Percentiles rank a stretch among this genome's conserved stretches.
These are phyloP conservation scores for Suillus clintonianus DNA, from an alignment of 768 basidiomycete genomes.

Conservation along the genomic window DNA sequence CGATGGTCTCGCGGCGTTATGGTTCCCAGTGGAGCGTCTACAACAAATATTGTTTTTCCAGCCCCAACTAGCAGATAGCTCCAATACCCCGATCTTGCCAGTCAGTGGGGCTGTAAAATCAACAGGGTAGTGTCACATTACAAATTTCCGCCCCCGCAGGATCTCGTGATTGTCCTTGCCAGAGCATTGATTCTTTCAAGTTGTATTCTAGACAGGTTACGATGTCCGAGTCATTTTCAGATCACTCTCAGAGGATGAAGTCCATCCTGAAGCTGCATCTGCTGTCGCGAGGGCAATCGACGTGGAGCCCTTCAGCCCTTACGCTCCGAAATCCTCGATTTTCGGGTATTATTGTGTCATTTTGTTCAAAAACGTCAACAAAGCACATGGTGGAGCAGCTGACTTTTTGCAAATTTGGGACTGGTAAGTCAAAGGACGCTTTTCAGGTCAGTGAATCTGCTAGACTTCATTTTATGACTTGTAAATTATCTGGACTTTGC, in stretches of 20 bases:
- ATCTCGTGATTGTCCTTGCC: neutral
- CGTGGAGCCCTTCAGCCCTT: no score
- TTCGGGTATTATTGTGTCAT: neutral
- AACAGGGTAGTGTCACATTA: neutral
- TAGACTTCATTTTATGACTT: neutral
- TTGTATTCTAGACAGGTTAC: neutral
- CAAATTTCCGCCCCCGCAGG: neutral
- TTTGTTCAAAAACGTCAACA: neutral
- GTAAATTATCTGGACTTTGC: neutral
- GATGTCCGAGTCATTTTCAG: no score
- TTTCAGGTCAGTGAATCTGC: neutral
- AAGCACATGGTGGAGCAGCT: neutral
- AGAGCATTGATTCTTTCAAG: neutral
- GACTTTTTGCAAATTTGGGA: neutral
- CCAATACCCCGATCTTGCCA: neutral
- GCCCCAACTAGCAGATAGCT: neutral
- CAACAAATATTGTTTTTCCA: neutral
- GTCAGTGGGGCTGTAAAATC: neutral
- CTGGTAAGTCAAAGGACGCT: neutral
- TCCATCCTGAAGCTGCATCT: slow-evolving; percentile 17
- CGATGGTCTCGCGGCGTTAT: neutral
- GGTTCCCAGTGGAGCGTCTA: neutral
- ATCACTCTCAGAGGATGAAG: neutral
- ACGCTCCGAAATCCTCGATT: neutral
- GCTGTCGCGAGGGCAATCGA: neutral